Percentiles rank a stretch among this genome's conserved stretches.
phyloP scores from a whole-genome alignment of 2,329 filamentous ascomycete species.

The Achaetomium macrosporum region DNA sequence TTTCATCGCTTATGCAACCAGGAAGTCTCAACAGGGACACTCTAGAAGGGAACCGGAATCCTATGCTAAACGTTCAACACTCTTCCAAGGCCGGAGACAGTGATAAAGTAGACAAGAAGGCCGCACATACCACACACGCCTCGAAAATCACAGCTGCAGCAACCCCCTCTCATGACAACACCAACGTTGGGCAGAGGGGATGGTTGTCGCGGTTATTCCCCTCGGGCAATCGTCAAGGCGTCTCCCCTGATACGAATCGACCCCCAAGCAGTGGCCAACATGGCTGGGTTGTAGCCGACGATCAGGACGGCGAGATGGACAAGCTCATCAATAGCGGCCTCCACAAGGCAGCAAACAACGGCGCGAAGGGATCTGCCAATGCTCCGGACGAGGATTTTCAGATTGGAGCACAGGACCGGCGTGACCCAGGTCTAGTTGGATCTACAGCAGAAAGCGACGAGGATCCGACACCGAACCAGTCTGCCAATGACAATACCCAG shows the following conservation, averaged over 20 bases:
- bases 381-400: slow-evolving; percentile 57
- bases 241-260: slow-evolving; percentile 48
- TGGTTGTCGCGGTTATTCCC: slow-evolving; percentile 37
- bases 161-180: slow-evolving; percentile 26
- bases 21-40: slow-evolving; percentile 57
- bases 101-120: slow-evolving; percentile 31
- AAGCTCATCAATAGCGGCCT: slow-evolving; percentile 38
- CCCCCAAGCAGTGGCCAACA: slow-evolving; percentile 68
- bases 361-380: slow-evolving; percentile 21
- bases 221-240: slow-evolving; percentile 28
- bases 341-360: slow-evolving; percentile 33
- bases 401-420: slow-evolving; percentile 83
- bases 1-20: slow-evolving; percentile 78
- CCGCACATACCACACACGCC: slow-evolving; percentile 15
- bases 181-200: slow-evolving; percentile 21
- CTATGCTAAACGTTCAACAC: slow-evolving; percentile 48
- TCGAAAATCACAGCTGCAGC: slow-evolving; percentile 13
- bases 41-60: slow-evolving; percentile 54
- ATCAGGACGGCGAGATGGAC: slow-evolving; percentile 55
- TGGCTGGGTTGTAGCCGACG: slow-evolving; percentile 65
- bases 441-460: slow-evolving; percentile 22
- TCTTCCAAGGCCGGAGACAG: slow-evolving; percentile 35
- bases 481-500: background rate
- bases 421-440: slow-evolving; percentile 67
- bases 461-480: slow-evolving; percentile 1